phyloP scores from a whole-genome alignment of 2,329 filamentous ascomycete species.

The Fusarium haematococcum region DNA sequence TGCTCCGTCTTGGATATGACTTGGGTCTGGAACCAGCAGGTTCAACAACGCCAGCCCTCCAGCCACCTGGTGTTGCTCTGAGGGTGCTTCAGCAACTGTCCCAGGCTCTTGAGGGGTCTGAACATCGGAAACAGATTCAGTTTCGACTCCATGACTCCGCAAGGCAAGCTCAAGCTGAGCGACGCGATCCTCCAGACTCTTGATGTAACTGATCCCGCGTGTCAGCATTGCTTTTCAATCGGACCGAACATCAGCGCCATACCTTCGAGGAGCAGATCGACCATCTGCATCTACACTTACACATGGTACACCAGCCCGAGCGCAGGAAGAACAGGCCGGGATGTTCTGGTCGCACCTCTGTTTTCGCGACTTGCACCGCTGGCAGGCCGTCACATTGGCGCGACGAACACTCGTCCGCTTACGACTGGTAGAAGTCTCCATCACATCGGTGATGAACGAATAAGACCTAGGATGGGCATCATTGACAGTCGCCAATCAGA shows the following conservation, averaged over 20 bases:
- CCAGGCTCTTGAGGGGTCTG: background rate
- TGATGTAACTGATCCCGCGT: slow-evolving; percentile 36
- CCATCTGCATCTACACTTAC: slow-evolving; percentile 35
- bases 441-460: background rate
- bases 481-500: background rate
- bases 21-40: background rate
- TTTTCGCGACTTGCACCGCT: slow-evolving; percentile 34
- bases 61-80: background rate
- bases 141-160: slow-evolving; percentile 8
- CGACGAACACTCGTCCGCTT: slow-evolving; percentile 30
- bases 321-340: slow-evolving; percentile 35
- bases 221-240: background rate
- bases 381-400: slow-evolving; percentile 38
- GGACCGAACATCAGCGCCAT: background rate
- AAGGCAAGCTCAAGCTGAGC: slow-evolving; percentile 38
- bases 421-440: background rate
- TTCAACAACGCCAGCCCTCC: background rate
- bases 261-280: slow-evolving; percentile 28
- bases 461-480: background rate
- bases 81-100: background rate
- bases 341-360: slow-evolving; percentile 39
- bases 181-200: slow-evolving; percentile 41
- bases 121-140: background rate
- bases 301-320: slow-evolving; percentile 24
- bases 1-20: background rate